Evolutionary conservation across 176 grass and related monocot species (phyloP).

Genomic region (Guadua angustifolia): DNA sequence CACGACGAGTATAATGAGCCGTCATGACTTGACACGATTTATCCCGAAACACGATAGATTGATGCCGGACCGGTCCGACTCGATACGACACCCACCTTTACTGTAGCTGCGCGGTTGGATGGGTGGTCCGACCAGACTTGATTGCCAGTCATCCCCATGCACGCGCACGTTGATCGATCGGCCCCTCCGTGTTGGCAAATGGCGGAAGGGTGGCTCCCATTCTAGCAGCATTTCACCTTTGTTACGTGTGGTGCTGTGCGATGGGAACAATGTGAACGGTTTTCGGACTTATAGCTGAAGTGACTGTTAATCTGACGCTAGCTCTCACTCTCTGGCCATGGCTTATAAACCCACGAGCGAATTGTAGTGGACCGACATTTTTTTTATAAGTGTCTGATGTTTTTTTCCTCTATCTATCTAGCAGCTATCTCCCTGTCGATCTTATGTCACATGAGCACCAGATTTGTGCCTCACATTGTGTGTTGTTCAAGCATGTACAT

Average conservation of each 20-base stretch:
- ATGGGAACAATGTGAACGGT: too few relatives aligned
- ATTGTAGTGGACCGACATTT: background rate
- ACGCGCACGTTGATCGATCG: background rate
- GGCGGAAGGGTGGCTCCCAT: background rate
- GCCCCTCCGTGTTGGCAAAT: background rate
- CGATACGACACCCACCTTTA: too few relatives aligned
- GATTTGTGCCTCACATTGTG: background rate
- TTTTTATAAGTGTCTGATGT: background rate
- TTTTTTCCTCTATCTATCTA: background rate
- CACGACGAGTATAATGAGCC: too few relatives aligned
- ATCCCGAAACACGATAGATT: too few relatives aligned
- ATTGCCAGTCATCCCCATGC: background rate
- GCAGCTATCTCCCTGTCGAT: too few relatives aligned
- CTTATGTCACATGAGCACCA: background rate
- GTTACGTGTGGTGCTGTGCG: background rate
- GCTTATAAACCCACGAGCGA: too few relatives aligned
- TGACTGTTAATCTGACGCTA: too few relatives aligned
- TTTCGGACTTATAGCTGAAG: too few relatives aligned
- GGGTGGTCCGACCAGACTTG: background rate
- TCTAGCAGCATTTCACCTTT: background rate
- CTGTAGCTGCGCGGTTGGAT: background rate
- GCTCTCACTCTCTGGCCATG: too few relatives aligned
- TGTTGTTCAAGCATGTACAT: background rate
- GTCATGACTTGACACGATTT: too few relatives aligned
- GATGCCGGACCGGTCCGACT: too few relatives aligned